A percentile compares a stretch with the other conserved stretches of the same genome.
Evolutionary conservation across 441 rosid genomes (phyloP).

Genomic region (Codiaeum variegatum): DNA sequence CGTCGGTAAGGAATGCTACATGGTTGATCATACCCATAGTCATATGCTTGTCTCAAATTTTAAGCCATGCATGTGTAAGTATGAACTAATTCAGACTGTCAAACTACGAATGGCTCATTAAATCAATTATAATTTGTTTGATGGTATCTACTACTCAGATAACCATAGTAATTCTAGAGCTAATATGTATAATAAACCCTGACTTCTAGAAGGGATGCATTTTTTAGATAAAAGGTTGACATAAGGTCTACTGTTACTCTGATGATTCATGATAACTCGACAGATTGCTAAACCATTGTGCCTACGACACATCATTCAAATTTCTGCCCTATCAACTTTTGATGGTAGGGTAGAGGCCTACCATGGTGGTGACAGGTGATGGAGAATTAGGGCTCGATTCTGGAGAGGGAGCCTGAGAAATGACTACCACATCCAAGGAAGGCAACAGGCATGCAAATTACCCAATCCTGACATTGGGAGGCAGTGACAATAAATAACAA

Average conservation of each 20-base stretch:
- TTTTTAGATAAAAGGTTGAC: too few relatives aligned
- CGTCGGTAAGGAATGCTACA: not conserved
- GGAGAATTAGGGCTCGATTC: too few relatives aligned
- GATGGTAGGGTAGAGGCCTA: slow-evolving; percentile 21
- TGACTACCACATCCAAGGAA: slow-evolving; percentile 23
- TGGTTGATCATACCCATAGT: not conserved
- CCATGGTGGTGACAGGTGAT: slow-evolving; percentile 22
- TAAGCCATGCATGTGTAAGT: not conserved
- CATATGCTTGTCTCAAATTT: not conserved
- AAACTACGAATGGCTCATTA: not conserved
- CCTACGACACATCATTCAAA: slow-evolving; percentile 23
- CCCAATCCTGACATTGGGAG: slow-evolving; percentile 13
- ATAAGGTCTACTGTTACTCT: too few relatives aligned
- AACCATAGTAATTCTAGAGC: not conserved
- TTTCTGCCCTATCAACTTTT: slow-evolving; percentile 19
- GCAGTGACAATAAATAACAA: slow-evolving; percentile 12
- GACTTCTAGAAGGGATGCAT: not conserved
- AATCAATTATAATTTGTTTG: too few relatives aligned
- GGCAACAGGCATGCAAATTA: slow-evolving; percentile 15
- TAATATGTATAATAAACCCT: not conserved
- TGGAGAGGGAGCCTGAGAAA: too few relatives aligned
- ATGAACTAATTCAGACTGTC: not conserved
- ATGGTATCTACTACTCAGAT: not conserved
- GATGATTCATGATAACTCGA: too few relatives aligned
- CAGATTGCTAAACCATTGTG: not conserved